phyloP scores from a whole-genome alignment of 148 eudicot genomes.

The Cornus kousa region DNA sequence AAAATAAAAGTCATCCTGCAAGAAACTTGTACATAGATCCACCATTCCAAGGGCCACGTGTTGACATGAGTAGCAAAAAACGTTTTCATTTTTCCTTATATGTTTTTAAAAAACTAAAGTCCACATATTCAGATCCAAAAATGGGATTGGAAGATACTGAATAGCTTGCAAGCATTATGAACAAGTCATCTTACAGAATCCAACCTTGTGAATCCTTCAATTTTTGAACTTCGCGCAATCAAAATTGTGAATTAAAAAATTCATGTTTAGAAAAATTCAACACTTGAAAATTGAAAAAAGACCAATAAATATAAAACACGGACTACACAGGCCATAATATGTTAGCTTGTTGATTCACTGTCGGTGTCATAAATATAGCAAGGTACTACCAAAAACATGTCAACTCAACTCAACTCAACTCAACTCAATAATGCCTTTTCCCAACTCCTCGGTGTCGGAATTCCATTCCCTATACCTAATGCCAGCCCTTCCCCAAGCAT shows the following conservation, averaged over 20 bases:
- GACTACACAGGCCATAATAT: too few species aligned
- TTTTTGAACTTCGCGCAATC: background rate
- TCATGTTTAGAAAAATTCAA: background rate
- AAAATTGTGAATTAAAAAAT: too few species aligned
- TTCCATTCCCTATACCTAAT: too few species aligned
- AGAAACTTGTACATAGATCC: background rate
- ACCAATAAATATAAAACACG: background rate
- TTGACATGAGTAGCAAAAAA: background rate
- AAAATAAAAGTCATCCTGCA: background rate
- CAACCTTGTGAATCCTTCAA: background rate
- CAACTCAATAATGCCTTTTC: too few species aligned
- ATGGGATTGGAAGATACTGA: background rate
- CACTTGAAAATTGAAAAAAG: background rate
- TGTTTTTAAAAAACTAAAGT: too few species aligned
- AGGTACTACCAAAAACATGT: too few species aligned
- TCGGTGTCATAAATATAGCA: too few species aligned
- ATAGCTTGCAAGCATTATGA: background rate
- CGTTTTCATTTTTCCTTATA: too few species aligned
- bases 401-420: too few species aligned
- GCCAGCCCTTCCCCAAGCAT: too few species aligned
- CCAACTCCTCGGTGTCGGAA: too few species aligned
- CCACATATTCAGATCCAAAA: background rate
- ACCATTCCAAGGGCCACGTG: background rate
- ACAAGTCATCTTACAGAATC: background rate
- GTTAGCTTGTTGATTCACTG: too few species aligned